A percentile compares a stretch with the other conserved stretches of the same genome.
These are phyloP conservation scores for maize (Zea mays) DNA, from an alignment of 176 grass and related monocot species.

Conservation along the genomic window Zm-B73-REFERENCE-NAM-5.0 NC_050100.1:17960501-17961000, in stretches of 20 bases:
- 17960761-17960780: neutral
- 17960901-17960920: too few species aligned
- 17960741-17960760: neutral
- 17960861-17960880: neutral
- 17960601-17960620: constrained; percentile 54
- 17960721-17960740: neutral
- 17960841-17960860: neutral
- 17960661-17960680: constrained; percentile 14
- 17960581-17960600: constrained; percentile 74
- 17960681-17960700: neutral
- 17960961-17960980: too few species aligned
- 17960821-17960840: neutral
- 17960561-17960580: constrained; percentile 47
- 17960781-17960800: neutral
- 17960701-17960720: neutral
- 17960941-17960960: too few species aligned
- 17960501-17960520: too few species aligned
- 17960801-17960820: neutral
- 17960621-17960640: constrained; percentile 35
- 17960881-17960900: neutral
- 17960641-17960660: neutral
- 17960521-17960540: constrained; percentile 50
- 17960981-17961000: too few species aligned
- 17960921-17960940: too few species aligned
- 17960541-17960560: constrained; percentile 83